A percentile compares a stretch with the other conserved stretches of the same genome.
Conservation (phyloP, 331 rosid species). For the Spiraea crenata region DNA sequence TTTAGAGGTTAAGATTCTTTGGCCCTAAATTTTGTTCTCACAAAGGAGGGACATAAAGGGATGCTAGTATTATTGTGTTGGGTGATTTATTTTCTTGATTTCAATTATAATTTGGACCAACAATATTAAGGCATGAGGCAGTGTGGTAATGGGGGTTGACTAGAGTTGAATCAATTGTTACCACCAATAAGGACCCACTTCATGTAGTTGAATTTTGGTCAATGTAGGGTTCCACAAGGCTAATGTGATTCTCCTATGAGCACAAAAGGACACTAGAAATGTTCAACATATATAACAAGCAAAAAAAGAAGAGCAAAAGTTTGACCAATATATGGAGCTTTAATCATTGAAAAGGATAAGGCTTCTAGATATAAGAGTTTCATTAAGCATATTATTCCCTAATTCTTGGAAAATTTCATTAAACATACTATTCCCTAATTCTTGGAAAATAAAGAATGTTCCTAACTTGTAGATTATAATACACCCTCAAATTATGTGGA, state of each 20-base stretch:
- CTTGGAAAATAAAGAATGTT: background rate
- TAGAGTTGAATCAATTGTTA: constrained; percentile 22
- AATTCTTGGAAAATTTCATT: background rate
- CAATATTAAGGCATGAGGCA: constrained; percentile 21
- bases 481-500: background rate
- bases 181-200: constrained; percentile 38
- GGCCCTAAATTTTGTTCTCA: constrained; percentile 39
- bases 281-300: constrained; percentile 19
- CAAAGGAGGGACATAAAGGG: constrained; percentile 51
- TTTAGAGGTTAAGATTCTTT: constrained; percentile 38
- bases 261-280: constrained; percentile 27
- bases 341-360: constrained; percentile 36
- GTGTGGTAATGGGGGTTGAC: constrained; percentile 43
- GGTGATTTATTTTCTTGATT: constrained; percentile 18
- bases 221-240: constrained; percentile 42
- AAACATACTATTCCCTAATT: constrained; percentile 22
- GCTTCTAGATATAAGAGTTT: background rate
- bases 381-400: constrained; percentile 21
- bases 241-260: constrained; percentile 33
- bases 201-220: constrained; percentile 41
- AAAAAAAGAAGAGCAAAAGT: constrained; percentile 22
- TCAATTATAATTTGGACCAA: constrained; percentile 35
- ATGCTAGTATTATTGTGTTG: constrained; percentile 45
- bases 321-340: constrained; percentile 24
- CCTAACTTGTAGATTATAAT: background rate